Conservation (phyloP, 2,329 filamentous ascomycete species). For the Lasiodiplodia sp. region DNA sequence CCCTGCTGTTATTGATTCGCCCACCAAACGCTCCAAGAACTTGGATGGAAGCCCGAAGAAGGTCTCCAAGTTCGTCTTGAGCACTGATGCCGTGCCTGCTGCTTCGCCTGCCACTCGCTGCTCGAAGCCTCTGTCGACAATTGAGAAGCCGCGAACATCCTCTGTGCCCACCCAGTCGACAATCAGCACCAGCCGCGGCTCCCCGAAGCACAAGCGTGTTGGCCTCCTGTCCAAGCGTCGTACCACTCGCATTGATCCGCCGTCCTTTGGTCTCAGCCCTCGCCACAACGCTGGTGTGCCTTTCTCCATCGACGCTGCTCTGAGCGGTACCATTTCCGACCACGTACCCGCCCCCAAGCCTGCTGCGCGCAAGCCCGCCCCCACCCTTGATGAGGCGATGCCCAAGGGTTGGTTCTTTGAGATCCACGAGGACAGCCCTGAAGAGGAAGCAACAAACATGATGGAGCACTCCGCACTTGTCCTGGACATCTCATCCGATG, state of each 20-base stretch:
- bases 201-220: conserved; percentile 75
- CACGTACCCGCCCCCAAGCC: conserved; percentile 53
- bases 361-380: conserved; percentile 45
- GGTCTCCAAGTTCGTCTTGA: conserved; percentile 50
- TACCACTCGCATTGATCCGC: conserved; percentile 74
- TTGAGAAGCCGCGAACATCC: conserved; percentile 48
- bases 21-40: conserved; percentile 62
- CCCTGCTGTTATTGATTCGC: conserved; percentile 58
- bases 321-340: conserved; percentile 75
- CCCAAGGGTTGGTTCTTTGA: conserved; percentile 82
- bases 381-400: conserved; percentile 64
- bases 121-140: conserved; percentile 36
- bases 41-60: conserved; percentile 47
- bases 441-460: conserved; percentile 90
- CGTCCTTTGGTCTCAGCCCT: conserved; percentile 60
- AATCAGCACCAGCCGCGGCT: conserved; percentile 69
- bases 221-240: conserved; percentile 74
- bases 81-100: conserved; percentile 37
- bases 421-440: conserved; percentile 89
- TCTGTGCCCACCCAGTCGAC: conserved; percentile 52
- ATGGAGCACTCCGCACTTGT: conserved; percentile 89
- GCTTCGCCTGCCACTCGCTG: conserved; percentile 35
- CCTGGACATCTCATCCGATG: conserved; percentile 89
- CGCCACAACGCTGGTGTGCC: conserved; percentile 61
- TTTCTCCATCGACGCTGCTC: conserved; percentile 84